These are phyloP conservation scores for Russula sp. DNA, from an alignment of 768 basidiomycete genomes.

Conservation along the genomic window DNA sequence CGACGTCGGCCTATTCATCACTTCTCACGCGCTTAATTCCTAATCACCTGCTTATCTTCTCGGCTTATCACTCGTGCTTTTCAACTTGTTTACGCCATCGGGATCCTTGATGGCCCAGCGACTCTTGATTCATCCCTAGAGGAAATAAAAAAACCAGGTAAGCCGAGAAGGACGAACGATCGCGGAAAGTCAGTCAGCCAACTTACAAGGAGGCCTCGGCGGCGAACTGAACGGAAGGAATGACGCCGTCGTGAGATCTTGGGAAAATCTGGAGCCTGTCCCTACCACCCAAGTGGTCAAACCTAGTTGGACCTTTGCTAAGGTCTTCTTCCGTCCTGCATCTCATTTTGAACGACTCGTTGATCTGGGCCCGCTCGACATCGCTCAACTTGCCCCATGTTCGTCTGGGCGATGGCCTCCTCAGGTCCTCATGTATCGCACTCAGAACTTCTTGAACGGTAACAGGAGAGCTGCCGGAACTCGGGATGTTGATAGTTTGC, in stretches of 20 bases:
- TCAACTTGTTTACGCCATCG: background rate
- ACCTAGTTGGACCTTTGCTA: background rate
- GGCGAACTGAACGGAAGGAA: background rate
- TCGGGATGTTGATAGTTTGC: background rate
- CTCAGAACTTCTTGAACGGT: slow-evolving; percentile 6
- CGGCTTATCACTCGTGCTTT: background rate
- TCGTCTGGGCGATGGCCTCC: background rate
- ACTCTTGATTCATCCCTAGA: background rate
- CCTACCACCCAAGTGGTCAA: slow-evolving; percentile 4
- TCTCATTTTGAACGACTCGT: background rate
- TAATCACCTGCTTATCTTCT: no score
- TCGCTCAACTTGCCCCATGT: background rate
- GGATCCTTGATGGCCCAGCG: background rate
- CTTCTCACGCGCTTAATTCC: no score
- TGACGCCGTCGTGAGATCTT: background rate
- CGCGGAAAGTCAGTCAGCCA: background rate
- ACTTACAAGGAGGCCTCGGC: background rate
- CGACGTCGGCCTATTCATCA: no score
- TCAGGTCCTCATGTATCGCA: background rate
- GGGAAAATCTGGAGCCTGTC: slow-evolving; percentile 8
- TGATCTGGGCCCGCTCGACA: background rate
- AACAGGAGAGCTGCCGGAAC: background rate
- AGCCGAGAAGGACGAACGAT: background rate
- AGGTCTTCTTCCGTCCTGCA: background rate
- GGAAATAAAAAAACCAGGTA: background rate